Evolutionary conservation across 139 green algal species (phyloP).

Genomic region (Chloropicon primus): DNA sequence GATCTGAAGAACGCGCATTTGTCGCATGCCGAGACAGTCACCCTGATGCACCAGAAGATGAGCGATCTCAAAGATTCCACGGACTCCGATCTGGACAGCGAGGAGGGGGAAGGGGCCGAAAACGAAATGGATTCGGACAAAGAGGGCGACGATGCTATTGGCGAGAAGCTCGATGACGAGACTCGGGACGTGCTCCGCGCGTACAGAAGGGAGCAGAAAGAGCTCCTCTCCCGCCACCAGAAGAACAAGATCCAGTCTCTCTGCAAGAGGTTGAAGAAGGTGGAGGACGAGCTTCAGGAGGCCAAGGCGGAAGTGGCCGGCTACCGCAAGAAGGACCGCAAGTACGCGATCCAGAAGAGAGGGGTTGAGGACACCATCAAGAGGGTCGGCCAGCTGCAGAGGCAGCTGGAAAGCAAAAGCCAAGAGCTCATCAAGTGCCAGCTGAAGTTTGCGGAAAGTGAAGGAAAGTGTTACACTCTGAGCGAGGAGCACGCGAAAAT

Average conservation of each 20-base stretch:
- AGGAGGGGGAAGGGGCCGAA: neutral
- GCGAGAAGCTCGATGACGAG: neutral
- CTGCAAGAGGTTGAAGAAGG: neutral
- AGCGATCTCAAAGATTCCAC: neutral
- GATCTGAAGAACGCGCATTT: neutral
- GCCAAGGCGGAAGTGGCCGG: neutral
- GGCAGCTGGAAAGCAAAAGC: neutral
- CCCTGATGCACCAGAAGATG: neutral
- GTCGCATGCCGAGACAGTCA: neutral
- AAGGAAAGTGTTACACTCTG: neutral
- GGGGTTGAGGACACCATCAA: neutral
- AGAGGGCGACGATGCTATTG: too few species aligned
- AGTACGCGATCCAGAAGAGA: neutral
- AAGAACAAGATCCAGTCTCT: neutral
- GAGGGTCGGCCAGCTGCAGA: neutral
- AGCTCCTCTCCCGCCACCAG: neutral
- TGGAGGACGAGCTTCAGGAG: neutral
- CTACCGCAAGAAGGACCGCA: neutral
- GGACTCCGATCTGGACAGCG: neutral
- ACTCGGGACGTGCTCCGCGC: neutral
- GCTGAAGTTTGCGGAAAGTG: neutral
- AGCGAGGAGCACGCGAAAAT: neutral
- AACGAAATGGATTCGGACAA: neutral
- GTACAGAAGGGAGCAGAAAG: neutral
- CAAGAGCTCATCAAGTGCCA: neutral